A percentile compares a stretch with the other conserved stretches of the same genome.
phyloP scores from a whole-genome alignment of 371 early-diverging fungal species.

The Mucor ambiguus region DNA sequence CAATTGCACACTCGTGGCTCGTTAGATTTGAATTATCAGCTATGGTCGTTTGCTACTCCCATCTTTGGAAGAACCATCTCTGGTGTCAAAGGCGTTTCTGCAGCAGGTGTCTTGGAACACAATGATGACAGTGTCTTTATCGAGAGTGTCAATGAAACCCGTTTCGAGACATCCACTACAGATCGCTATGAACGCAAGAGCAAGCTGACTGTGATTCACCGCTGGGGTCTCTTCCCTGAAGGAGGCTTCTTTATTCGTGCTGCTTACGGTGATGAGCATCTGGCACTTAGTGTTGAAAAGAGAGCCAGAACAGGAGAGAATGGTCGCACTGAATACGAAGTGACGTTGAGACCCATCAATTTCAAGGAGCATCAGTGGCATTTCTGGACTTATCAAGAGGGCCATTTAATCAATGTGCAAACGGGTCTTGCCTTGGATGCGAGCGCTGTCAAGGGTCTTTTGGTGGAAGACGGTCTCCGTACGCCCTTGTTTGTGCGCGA shows the following conservation, averaged over 20 bases:
- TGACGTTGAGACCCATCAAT: slow-evolving; percentile 35
- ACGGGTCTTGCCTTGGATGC: slow-evolving; percentile 56
- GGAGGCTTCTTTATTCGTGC: slow-evolving; percentile 44
- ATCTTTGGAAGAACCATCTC: slow-evolving; percentile 28
- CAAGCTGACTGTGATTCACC: slow-evolving; percentile 37
- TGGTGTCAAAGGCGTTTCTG: slow-evolving; percentile 11
- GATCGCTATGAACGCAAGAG: slow-evolving; percentile 33
- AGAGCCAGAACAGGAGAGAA: slow-evolving; percentile 16
- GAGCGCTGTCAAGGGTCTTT: slow-evolving; percentile 30
- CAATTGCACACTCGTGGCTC: slow-evolving; percentile 40
- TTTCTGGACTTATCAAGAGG: slow-evolving; percentile 54
- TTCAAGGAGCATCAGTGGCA: slow-evolving; percentile 48
- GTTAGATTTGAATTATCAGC: slow-evolving; percentile 31
- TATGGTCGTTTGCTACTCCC: slow-evolving; percentile 45
- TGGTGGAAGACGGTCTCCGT: slow-evolving; percentile 41
- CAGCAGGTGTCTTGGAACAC: slow-evolving; percentile 12
- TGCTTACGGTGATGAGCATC: slow-evolving; percentile 31
- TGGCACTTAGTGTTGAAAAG: slow-evolving; percentile 43
- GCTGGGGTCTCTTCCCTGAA: slow-evolving; percentile 52
- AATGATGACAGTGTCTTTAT: slow-evolving; percentile 19
- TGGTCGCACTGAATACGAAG: slow-evolving; percentile 29
- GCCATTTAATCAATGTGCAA: slow-evolving; percentile 56
- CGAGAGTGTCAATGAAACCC: slow-evolving; percentile 22
- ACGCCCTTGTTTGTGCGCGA: slow-evolving; percentile 36
- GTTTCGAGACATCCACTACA: slow-evolving; percentile 16